Conservation (phyloP, 148 eudicot genomes). For the Chenopodium formosanum region DNA sequence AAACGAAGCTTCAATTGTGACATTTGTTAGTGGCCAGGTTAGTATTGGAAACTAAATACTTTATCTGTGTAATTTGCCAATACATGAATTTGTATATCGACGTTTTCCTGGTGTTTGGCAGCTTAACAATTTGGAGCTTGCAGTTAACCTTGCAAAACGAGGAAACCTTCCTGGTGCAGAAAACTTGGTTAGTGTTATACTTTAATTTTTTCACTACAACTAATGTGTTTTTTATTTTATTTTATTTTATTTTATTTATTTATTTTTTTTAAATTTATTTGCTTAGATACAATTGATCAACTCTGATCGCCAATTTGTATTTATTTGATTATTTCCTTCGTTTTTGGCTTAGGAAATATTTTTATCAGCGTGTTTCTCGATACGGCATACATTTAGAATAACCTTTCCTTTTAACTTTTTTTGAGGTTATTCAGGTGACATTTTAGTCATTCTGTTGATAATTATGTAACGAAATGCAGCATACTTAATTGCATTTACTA, state of each 20-base stretch:
- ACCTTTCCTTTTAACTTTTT: neutral
- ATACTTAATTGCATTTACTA: neutral
- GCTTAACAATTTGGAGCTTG: slow-evolving; percentile 94
- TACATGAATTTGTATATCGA: neutral
- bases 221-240: too few relatives aligned
- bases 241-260: too few relatives aligned
- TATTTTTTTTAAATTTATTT: neutral
- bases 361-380: neutral
- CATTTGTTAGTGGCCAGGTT: slow-evolving; percentile 94
- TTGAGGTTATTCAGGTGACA: neutral
- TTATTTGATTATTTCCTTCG: too few relatives aligned
- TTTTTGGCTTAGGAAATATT: neutral
- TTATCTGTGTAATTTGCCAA: neutral
- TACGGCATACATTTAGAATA: neutral
- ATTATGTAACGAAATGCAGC: neutral
- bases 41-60: neutral
- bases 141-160: slow-evolving; percentile 91
- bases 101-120: slow-evolving; percentile 28
- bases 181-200: slow-evolving; percentile 51
- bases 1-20: slow-evolving; percentile 78
- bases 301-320: neutral
- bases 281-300: neutral
- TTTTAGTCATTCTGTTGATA: neutral
- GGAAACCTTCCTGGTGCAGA: slow-evolving; percentile 99
- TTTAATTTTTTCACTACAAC: too few relatives aligned